Evolutionary conservation across 768 basidiomycete species (phyloP), one percentile per base, ranked within the genome.

Genomic region (Tylopilus felleus): DNA sequence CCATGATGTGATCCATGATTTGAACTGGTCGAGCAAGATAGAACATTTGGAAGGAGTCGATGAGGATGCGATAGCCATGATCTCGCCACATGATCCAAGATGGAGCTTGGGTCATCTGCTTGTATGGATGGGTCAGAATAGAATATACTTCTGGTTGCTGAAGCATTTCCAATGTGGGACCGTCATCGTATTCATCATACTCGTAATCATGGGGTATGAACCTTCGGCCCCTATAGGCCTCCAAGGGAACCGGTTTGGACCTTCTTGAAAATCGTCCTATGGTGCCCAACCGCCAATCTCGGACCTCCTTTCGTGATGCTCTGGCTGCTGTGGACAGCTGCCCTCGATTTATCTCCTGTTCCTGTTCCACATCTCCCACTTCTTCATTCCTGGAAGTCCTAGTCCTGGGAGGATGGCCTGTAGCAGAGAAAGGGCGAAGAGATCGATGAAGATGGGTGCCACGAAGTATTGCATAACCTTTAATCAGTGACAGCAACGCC

Each of bases 11-110:
- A 3, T 44, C 43, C 51, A 52, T 52, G 4, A 52, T 31, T 1
- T 8, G 5, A 8, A 33, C 16, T 1, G 51, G 29, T n/a, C 16
- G 6, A 10, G 44, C 38, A 1, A 55, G 19, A 33, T 58, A 56
- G 7, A 56, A 58, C 46, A 51, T 51, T 23, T 56, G 54, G 12
- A 58, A 56, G 6, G 49, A 56, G 17, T 48, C 19, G 1, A 27
- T 16, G 2, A 58, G 57, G 2, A 58, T 7, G 5, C 27, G 28
- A 38, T 50, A 58, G 5, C 53, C 57, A 55, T 58, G 49, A 10
- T 58, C 53, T 2, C 23, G 12, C 45, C 57, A 58, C 55, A 59
- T 59, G 13, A 39, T 45, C 57, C 54, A 56, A 2, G 49, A 28
- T 14, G 57, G 16, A 0, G 33, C 35, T 9, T 42, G 31, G 3